Conservation (phyloP, 2,329 filamentous ascomycete genomes). For the Aspergillus fischeri region DNA sequence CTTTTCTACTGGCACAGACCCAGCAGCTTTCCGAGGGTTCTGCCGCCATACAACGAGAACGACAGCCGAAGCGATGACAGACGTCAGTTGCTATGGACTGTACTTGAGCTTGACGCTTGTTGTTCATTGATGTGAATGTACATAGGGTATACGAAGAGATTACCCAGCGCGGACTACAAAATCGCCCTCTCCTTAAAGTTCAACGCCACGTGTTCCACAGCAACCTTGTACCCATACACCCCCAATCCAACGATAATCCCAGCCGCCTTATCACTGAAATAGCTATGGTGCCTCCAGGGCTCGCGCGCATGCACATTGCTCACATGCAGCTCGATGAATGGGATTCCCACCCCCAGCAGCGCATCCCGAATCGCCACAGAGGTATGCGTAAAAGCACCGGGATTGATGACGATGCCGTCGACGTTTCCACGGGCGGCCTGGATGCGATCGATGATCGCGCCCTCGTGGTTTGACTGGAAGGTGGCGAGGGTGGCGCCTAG, state of each 20-base stretch:
- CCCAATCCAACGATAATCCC: conserved; percentile 70
- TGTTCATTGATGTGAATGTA: too few relatives aligned
- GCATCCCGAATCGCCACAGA: conserved; percentile 74
- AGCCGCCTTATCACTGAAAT: conserved; percentile 69
- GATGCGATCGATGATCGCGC: conserved; percentile 68
- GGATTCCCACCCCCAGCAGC: conserved; percentile 62
- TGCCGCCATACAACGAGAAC: conserved; percentile 12
- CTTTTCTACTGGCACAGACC: conserved; percentile 29
- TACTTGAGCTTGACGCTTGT: too few relatives aligned
- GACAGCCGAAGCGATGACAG: too few relatives aligned
- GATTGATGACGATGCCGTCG: conserved; percentile 67
- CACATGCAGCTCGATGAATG: conserved; percentile 75
- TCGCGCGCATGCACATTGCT: conserved; percentile 71
- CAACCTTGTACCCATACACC: conserved; percentile 57
- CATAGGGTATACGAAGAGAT: too few relatives aligned
- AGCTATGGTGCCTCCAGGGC: conserved; percentile 64
- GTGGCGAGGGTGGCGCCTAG: conserved; percentile 51
- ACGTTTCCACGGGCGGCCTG: conserved; percentile 59
- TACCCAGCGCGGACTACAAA: conserved; percentile 3
- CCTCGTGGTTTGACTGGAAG: conserved; percentile 77
- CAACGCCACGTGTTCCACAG: conserved; percentile 50
- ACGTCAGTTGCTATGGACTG: too few relatives aligned
- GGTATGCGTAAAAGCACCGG: conserved; percentile 71
- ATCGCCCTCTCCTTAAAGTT: conserved; percentile 32
- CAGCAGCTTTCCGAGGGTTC: conserved; percentile 24